phyloP scores from a whole-genome alignment of 1,284 basidiomycete species.

The Amylostereum areolatum region DNA sequence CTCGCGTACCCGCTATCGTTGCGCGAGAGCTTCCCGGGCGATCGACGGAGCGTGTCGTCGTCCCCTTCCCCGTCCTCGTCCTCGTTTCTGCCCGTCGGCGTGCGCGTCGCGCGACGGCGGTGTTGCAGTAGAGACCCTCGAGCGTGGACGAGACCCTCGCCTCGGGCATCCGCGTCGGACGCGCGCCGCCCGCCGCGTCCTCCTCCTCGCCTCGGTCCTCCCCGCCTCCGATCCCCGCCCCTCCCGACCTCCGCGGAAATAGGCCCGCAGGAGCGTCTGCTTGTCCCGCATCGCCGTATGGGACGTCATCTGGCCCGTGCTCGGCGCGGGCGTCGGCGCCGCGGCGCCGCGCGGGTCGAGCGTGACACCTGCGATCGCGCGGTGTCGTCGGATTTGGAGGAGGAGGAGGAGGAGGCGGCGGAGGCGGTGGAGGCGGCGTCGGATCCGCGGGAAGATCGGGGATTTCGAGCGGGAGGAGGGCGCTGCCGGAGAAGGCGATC shows the following conservation, averaged over 20 bases:
- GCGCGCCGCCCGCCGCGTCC: conserved; percentile 5
- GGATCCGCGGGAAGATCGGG: no score
- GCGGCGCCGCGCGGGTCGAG: conserved; percentile 22
- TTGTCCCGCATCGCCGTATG: conserved; percentile 21
- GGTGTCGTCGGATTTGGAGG: no score
- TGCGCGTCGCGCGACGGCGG: background rate
- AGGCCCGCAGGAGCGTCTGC: conserved; percentile 22
- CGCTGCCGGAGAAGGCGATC: conserved; percentile 47
- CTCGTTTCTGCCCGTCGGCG: conserved; percentile 5
- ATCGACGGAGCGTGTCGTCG: conserved; percentile 8
- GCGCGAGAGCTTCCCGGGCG: no score
- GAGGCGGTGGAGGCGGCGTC: no score
- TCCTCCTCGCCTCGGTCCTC: conserved; percentile 14
- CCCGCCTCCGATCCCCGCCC: no score
- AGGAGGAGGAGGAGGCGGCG: no score
- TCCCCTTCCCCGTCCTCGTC: conserved; percentile 1
- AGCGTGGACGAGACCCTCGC: conserved; percentile 28
- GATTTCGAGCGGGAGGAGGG: conserved; percentile 32
- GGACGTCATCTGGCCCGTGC: conserved; percentile 9
- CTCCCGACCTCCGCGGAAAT: conserved; percentile 19
- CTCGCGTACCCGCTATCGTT: conserved; percentile 5
- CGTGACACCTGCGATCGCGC: conserved; percentile 32
- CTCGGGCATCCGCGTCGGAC: background rate
- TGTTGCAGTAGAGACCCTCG: conserved; percentile 26
- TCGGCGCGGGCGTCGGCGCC: conserved; percentile 9